phyloP scores from a whole-genome alignment of 495 filamentous ascomycete species.

The Lepidopterella palustris region DNA sequence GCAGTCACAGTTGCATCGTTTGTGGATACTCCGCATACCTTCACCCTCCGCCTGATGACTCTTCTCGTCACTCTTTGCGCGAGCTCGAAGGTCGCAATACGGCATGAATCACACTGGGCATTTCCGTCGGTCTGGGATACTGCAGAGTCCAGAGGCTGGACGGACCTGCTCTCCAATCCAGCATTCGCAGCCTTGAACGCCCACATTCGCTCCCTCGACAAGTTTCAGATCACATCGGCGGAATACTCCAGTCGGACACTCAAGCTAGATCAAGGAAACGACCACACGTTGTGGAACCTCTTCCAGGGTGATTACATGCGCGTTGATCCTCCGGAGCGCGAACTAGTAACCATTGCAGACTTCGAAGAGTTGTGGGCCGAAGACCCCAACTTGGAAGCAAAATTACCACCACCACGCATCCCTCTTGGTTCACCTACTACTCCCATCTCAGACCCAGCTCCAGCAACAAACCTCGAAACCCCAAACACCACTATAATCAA shows the following conservation, averaged over 20 bases:
- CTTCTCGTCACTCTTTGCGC: constrained; percentile 34
- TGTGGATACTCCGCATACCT: constrained; percentile 28
- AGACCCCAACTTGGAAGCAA: background rate
- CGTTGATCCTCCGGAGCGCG: constrained; percentile 25
- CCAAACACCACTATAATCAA: background rate
- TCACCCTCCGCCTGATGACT: constrained; percentile 28
- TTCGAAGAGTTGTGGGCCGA: constrained; percentile 9
- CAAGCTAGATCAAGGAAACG: constrained; percentile 27
- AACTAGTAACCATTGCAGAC: constrained; percentile 20
- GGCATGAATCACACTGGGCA: constrained; percentile 42
- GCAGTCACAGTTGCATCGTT: constrained; percentile 34
- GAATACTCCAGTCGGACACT: constrained; percentile 23
- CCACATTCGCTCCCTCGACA: constrained; percentile 30
- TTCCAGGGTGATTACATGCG: constrained; percentile 34
- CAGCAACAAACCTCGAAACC: background rate
- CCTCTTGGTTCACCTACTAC: background rate
- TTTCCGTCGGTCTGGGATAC: constrained; percentile 33
- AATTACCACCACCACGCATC: background rate
- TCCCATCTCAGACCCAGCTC: background rate
- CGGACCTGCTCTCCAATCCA: constrained; percentile 28
- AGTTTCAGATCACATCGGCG: constrained; percentile 17
- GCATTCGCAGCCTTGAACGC: constrained; percentile 32
- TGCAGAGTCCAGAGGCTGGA: constrained; percentile 27
- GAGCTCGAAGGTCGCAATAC: constrained; percentile 35
- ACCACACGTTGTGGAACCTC: constrained; percentile 32